Evolutionary conservation across 1,284 basidiomycete species (phyloP), one percentile per base, ranked within the genome.

Genomic region (Pseudozyma hubeiensis): DNA sequence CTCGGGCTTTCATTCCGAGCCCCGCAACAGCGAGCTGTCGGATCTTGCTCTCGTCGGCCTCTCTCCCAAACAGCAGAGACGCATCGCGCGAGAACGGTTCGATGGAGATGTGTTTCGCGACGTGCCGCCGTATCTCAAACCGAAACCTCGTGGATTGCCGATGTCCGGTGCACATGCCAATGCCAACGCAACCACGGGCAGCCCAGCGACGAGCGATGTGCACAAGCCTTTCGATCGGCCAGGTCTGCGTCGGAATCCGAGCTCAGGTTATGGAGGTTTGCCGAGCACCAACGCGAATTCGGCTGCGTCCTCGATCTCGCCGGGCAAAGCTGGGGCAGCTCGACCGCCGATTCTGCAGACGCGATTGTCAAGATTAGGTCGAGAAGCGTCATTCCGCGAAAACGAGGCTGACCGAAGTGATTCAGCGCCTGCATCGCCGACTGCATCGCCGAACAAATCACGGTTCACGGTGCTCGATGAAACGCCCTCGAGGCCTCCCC

Each of bases 51-150:
- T 70, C 11, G 71, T 53, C 30, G 73, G 64, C 3, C 55, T 75
- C 0, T 57, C 64, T 13, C 73, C 73, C 3, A 74, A 64, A 33
- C 59, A 74, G 55, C 64, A 73, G 41, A 58, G 77, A 8, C 53
- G 80, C 4, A 47, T 74, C 4, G 66, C 77, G 3, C 64, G 81
- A 17, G 81, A 84, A 54, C 75, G 63, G 10, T 81, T 80, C 55
- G 82, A 84, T 45, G 52, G 59, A 5, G 79, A 83, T 31, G 64
- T 77, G 10, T 82, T 84, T 40, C 50, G 61, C 31, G 64, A 76
- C 17, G 65, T 77, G 1, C 57, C 77, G 34, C 72, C 68, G 1
- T 30, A 51, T 1, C 29, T 60, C 45, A 66, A 60, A 51, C 47
- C 64, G 40, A 47, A 54, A 7, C 31, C 57, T 8, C 19, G 41